phyloP scores from a whole-genome alignment of 768 basidiomycete species.

The Phaffia tasmanica region DNA sequence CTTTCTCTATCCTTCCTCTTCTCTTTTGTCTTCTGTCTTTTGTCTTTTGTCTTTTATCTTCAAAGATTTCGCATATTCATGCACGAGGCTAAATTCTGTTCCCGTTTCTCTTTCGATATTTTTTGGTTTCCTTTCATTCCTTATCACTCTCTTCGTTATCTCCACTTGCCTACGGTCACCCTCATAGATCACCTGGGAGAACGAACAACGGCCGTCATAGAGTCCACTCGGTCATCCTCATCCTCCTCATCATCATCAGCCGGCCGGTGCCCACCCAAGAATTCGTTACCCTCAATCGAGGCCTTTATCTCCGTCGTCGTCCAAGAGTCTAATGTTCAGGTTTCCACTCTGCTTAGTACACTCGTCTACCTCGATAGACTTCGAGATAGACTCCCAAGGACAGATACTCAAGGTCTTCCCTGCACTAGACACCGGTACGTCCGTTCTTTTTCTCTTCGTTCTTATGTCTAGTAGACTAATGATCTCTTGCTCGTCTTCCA shows the following conservation, averaged over 20 bases:
- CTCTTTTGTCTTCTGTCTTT: background rate
- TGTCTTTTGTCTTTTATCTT: background rate
- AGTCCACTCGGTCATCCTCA: slow-evolving; percentile 35
- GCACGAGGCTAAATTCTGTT: background rate
- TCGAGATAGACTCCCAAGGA: slow-evolving; percentile 66
- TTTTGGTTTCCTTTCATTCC: background rate
- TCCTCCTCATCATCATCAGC: slow-evolving; percentile 49
- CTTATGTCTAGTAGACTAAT: too few relatives aligned
- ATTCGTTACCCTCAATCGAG: slow-evolving; percentile 54
- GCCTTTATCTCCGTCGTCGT: slow-evolving; percentile 76
- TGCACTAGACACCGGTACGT: slow-evolving; percentile 56
- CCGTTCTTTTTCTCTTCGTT: too few relatives aligned
- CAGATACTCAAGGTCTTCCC: slow-evolving; percentile 51
- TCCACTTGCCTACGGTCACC: background rate
- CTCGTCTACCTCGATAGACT: slow-evolving; percentile 69
- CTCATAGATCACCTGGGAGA: slow-evolving; percentile 56
- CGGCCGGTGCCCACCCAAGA: slow-evolving; percentile 52
- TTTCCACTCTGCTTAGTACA: slow-evolving; percentile 56
- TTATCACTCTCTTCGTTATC: background rate
- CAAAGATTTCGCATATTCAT: background rate
- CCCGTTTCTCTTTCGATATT: background rate
- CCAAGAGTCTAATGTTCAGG: slow-evolving; percentile 59
- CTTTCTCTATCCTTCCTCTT: background rate
- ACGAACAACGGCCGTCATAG: slow-evolving; percentile 63
- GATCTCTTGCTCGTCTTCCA: too few relatives aligned